Evolutionary conservation across 345 rosid species (phyloP).

Genomic region (Combretum micranthum): DNA sequence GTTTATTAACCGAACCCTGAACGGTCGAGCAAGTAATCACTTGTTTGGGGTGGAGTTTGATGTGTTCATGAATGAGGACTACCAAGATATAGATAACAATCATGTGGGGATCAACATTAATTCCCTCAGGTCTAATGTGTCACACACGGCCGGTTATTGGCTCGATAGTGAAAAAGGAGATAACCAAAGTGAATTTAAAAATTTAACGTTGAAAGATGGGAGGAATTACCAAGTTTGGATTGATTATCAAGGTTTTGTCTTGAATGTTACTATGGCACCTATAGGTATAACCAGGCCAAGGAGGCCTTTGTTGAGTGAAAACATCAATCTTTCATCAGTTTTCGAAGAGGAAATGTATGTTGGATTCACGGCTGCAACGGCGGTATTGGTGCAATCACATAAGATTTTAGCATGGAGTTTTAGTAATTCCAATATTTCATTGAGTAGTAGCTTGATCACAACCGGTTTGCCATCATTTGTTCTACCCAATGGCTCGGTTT

Average conservation of each 20-base stretch:
- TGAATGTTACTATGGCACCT: conserved; percentile 32
- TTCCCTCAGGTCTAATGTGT: conserved; percentile 38
- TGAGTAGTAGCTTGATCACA: conserved; percentile 48
- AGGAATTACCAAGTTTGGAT: conserved; percentile 82
- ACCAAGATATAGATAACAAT: conserved; percentile 48
- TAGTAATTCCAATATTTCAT: conserved; percentile 44
- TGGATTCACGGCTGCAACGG: conserved; percentile 68
- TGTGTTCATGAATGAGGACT: conserved; percentile 63
- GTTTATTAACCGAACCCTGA: conserved; percentile 43
- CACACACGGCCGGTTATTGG: conserved; percentile 53
- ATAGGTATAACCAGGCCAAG: conserved; percentile 31
- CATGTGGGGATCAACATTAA: conserved; percentile 74
- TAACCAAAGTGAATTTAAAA: conserved; percentile 25
- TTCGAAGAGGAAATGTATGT: conserved; percentile 63
- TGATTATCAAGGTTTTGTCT: conserved; percentile 43
- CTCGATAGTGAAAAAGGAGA: conserved; percentile 8
- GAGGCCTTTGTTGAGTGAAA: conserved; percentile 36
- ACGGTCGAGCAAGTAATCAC: conserved; percentile 30
- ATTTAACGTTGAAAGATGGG: conserved; percentile 55
- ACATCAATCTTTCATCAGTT: conserved; percentile 45
- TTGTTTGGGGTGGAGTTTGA: conserved; percentile 63
- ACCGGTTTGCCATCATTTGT: conserved; percentile 67
- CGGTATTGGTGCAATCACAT: conserved; percentile 49
- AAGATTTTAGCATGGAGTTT: conserved; percentile 79
- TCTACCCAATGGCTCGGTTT: conserved; percentile 33